phyloP scores from a whole-genome alignment of 2,329 filamentous ascomycete species.

The Stachybotrys elegans region DNA sequence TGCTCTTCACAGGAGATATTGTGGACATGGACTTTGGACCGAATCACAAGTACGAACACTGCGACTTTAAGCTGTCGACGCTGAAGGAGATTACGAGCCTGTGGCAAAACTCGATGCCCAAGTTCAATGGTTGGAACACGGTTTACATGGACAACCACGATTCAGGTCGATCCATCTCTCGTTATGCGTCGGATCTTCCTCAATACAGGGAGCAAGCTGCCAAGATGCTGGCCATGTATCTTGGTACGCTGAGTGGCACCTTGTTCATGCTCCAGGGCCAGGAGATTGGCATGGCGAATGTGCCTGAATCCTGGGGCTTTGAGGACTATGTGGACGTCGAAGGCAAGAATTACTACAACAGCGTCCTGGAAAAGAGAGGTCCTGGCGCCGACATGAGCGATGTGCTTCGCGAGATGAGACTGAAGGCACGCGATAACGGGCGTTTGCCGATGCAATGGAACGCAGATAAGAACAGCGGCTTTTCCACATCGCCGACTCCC shows the following conservation, averaged over 20 bases:
- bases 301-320: conserved; percentile 34
- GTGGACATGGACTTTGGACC: conserved; percentile 25
- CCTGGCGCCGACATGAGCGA: conserved; percentile 22
- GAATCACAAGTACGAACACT: conserved; percentile 32
- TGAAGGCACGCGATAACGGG: conserved; percentile 21
- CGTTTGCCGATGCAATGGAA: conserved; percentile 43
- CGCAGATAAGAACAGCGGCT: conserved; percentile 40
- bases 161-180: conserved; percentile 43
- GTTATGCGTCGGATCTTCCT: conserved; percentile 37
- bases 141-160: conserved; percentile 54
- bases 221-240: conserved; percentile 41
- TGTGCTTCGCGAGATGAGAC: conserved; percentile 34
- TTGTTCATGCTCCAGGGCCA: conserved; percentile 46
- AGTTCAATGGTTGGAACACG: conserved; percentile 40
- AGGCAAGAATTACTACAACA: conserved; percentile 32
- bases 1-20: conserved; percentile 21
- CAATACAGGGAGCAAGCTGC: conserved; percentile 31
- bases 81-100: conserved; percentile 28
- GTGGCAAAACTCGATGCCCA: conserved; percentile 32
- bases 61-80: conserved; percentile 28
- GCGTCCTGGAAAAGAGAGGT: conserved; percentile 12
- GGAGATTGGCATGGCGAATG: conserved; percentile 47
- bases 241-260: conserved; percentile 35
- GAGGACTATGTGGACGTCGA: conserved; percentile 40
- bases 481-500: conserved; percentile 14